A percentile compares a stretch with the other conserved stretches of the same genome.
Evolutionary conservation across 495 filamentous ascomycete genomes (phyloP).

Genomic region (Corynascus novoguineensis): DNA sequence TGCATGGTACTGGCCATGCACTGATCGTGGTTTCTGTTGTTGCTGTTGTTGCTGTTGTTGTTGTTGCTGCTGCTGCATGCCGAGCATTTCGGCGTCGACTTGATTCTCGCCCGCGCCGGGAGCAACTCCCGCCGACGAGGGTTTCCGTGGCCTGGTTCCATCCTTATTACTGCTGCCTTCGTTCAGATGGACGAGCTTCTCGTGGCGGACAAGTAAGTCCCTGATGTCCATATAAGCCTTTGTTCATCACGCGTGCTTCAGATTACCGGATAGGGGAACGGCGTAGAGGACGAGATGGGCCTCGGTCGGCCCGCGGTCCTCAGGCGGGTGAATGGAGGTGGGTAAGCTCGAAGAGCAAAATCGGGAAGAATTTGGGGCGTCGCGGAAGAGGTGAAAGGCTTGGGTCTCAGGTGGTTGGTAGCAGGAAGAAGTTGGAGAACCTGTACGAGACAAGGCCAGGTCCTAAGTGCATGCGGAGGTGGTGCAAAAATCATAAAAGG

Average conservation of each 20-base stretch:
- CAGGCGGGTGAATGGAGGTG: conserved; percentile 10
- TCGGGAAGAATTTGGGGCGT: conserved; percentile 1
- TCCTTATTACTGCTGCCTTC: conserved; percentile 47
- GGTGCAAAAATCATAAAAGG: not conserved
- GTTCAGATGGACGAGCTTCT: conserved; percentile 66
- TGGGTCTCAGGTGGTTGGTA: not conserved
- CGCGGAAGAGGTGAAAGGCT: conserved; percentile 9
- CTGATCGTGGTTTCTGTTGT: conserved; percentile 9
- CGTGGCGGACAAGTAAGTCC: conserved; percentile 66
- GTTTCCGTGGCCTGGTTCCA: conserved; percentile 41
- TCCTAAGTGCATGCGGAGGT: conserved; percentile 6
- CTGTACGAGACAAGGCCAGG: conserved; percentile 3
- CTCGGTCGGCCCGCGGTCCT: not conserved
- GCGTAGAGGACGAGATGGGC: conserved; percentile 3
- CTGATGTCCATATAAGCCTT: conserved; percentile 55
- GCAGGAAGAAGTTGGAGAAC: not conserved
- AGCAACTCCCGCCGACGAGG: conserved; percentile 38
- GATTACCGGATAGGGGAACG: conserved; percentile 1
- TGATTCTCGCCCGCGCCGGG: conserved; percentile 36
- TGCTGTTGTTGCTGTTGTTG: conserved; percentile 24
- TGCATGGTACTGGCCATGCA: conserved; percentile 31
- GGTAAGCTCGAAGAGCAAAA: not conserved
- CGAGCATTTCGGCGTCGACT: conserved; percentile 42
- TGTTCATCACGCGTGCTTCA: conserved; percentile 18
- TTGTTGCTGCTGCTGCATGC: conserved; percentile 28